Conservation (phyloP, 202 grass and related monocot species). For the Brachypodium distachyon region DNA sequence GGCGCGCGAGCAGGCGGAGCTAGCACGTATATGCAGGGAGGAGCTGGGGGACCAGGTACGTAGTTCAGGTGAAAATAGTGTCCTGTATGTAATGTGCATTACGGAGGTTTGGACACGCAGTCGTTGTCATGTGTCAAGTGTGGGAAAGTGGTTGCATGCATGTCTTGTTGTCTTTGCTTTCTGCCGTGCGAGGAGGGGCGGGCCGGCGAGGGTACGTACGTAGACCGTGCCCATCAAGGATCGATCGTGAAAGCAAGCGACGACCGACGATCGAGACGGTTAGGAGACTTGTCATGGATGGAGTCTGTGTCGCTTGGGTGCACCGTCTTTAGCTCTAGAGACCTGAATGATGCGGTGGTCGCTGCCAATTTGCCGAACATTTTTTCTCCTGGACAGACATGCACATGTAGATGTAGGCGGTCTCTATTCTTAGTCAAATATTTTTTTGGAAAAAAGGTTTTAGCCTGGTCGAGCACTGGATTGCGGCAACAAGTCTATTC, state of each 20-base stretch:
- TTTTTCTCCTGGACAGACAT: background rate
- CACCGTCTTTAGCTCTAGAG: too few species aligned
- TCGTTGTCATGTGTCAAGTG: background rate
- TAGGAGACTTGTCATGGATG: background rate
- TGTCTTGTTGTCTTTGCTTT: background rate
- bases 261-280: too few species aligned
- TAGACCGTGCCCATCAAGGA: background rate
- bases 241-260: background rate
- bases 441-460: background rate
- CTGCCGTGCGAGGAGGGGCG: background rate
- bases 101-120: background rate
- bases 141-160: too few species aligned
- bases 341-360: background rate
- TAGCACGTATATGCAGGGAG: background rate
- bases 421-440: background rate
- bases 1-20: background rate
- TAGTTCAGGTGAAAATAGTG: too few species aligned
- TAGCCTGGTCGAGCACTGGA: background rate
- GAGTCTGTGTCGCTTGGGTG: too few species aligned
- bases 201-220: background rate
- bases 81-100: too few species aligned
- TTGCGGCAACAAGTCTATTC: background rate
- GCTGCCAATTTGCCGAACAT: background rate
- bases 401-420: background rate
- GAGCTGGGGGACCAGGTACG: too few species aligned